Base-by-base conservation (phyloP, 176 grass and related monocot species). In the Eragrostis curvula region DNA sequence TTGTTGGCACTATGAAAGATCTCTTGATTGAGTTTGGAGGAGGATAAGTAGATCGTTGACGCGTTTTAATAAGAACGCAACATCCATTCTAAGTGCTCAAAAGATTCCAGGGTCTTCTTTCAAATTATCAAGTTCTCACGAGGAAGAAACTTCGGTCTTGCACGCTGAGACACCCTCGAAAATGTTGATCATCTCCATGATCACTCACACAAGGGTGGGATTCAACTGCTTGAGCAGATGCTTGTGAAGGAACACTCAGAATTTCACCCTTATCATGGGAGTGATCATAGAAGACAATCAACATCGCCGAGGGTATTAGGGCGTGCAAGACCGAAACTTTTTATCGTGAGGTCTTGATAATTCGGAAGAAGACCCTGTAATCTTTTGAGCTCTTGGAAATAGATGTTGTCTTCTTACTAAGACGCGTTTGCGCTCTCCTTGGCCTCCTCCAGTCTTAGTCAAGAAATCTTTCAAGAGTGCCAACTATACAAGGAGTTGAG, bases 181-280 rank as follows among this genome's bases (percentile, higher is more conserved):
- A 0, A 89, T 81, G 77, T 52, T 81, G 76, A 81, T 39, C 1
- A 77, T 89, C 87, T 89, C 82, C 77, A 75, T 85, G 63, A 89
- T 89, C 70, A 80, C 82, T 12, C 87, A 81, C 36, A 69, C 70
- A 0, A 89, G 87, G 7, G 51, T 56, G 18, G 81, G 29, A 42
- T 81, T 85, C 24, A 89, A 15, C 20, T 59, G 61, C 67, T 84
- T 89, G 13, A 81, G 76, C 32, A 89, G 77, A 14, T 56, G 13
- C 62, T 40, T 80, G 77, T 89, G 82, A 40, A 89, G 77, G 64
- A 89, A 89, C 0, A 45, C 74, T n/a, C n/a, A n/a, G n/a, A n/a
- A n/a, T n/a, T n/a, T n/a, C n/a, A n/a, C n/a, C n/a, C n/a, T n/a
- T n/a, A n/a, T n/a, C n/a, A n/a, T n/a, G n/a, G n/a, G n/a, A n/a